phyloP scores from a whole-genome alignment of 2,329 filamentous ascomycete genomes.

The Aspergillus latus region DNA sequence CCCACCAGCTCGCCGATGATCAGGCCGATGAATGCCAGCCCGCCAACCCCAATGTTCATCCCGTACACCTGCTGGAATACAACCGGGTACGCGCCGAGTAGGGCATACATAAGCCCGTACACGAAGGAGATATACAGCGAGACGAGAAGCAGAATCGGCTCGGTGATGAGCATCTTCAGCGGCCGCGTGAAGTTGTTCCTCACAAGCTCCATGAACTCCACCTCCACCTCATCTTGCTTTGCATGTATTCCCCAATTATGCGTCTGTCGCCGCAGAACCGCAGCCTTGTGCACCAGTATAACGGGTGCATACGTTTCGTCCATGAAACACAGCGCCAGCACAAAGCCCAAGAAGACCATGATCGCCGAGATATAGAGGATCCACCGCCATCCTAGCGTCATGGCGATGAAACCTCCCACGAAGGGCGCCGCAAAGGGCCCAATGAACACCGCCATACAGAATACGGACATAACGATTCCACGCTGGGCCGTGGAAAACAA shows the following conservation, averaged over 20 bases:
- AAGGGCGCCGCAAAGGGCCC: constrained; percentile 53
- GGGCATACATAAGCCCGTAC: constrained; percentile 35
- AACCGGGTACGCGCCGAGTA: constrained; percentile 33
- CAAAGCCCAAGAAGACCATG: constrained; percentile 53
- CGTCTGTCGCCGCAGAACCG: constrained; percentile 53
- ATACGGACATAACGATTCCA: constrained; percentile 49
- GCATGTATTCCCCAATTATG: constrained; percentile 63
- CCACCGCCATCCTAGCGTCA: constrained; percentile 55
- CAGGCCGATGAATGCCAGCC: constrained; percentile 33
- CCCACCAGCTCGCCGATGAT: constrained; percentile 34
- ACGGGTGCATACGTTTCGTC: constrained; percentile 56
- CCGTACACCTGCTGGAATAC: constrained; percentile 33
- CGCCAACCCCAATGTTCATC: constrained; percentile 33
- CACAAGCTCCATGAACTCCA: constrained; percentile 51
- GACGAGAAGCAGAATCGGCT: constrained; percentile 41
- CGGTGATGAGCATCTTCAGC: constrained; percentile 40
- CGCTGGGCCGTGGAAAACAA: constrained; percentile 51
- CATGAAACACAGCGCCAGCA: constrained; percentile 43
- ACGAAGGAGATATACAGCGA: constrained; percentile 36
- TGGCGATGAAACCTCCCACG: constrained; percentile 53
- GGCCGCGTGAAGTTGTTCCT: constrained; percentile 51
- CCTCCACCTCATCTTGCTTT: constrained; percentile 54
- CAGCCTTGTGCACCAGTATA: constrained; percentile 41
- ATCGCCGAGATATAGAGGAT: constrained; percentile 54
- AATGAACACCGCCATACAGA: constrained; percentile 52